Conservation (phyloP, 2,329 filamentous ascomycete genomes). For the Hypoxylon sp. region DNA sequence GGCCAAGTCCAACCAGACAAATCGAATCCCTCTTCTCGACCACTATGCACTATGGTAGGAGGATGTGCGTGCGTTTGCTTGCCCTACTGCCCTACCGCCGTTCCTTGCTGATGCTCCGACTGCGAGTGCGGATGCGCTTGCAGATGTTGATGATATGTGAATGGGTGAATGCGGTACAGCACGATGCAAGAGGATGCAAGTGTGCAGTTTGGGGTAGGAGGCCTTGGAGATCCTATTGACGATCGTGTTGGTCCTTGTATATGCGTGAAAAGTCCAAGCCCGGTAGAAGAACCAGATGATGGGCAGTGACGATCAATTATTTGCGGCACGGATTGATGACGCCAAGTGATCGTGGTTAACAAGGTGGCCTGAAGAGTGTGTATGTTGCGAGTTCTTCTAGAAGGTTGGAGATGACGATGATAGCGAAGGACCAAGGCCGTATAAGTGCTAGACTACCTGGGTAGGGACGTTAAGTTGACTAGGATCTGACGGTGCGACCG, state of each 20-base stretch:
- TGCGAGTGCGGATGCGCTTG: slow-evolving; percentile 29
- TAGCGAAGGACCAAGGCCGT: slow-evolving; percentile 23
- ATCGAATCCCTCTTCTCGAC: slow-evolving; percentile 14
- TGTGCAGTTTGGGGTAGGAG: slow-evolving; percentile 33
- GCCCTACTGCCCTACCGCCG: slow-evolving; percentile 12
- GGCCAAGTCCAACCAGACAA: slow-evolving; percentile 31
- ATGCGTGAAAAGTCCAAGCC: slow-evolving; percentile 35
- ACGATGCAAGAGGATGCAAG: slow-evolving; percentile 44
- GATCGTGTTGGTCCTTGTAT: slow-evolving; percentile 38
- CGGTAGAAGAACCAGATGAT: slow-evolving; percentile 32
- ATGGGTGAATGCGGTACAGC: slow-evolving; percentile 28
- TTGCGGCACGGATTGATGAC: slow-evolving; percentile 31
- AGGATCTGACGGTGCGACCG: slow-evolving; percentile 28
- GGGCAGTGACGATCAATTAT: slow-evolving; percentile 39
- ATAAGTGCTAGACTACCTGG: slow-evolving; percentile 19
- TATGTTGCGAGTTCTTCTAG: slow-evolving; percentile 12
- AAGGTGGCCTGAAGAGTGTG: slow-evolving; percentile 23
- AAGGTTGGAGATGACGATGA: slow-evolving; percentile 28
- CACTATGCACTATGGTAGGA: slow-evolving; percentile 5
- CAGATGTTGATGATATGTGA: slow-evolving; percentile 21
- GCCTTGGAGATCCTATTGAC: slow-evolving; percentile 36
- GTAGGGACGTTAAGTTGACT: slow-evolving; percentile 19
- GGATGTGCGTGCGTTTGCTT: slow-evolving; percentile 30
- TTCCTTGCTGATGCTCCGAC: slow-evolving; percentile 23
- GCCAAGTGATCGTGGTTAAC: slow-evolving; percentile 38